Conservation (phyloP, 176 grass and related monocot genomes). For the Eleusine indica region DNA sequence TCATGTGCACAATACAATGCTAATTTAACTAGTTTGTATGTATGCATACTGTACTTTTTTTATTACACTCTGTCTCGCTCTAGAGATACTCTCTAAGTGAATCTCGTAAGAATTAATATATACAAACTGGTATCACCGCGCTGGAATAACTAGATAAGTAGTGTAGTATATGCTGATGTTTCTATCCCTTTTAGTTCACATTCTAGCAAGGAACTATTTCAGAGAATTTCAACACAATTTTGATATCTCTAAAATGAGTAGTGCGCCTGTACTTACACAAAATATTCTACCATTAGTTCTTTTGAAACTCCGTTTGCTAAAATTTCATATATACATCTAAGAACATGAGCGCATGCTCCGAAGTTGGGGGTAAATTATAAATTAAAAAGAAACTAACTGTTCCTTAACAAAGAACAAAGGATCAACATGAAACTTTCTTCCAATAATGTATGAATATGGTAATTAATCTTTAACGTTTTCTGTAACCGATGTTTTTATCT, state of each 20-base stretch:
- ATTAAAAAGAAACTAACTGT: background rate
- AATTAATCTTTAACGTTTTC: background rate
- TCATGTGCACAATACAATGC: background rate
- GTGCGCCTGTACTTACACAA: background rate
- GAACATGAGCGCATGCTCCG: background rate
- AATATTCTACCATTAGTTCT: background rate
- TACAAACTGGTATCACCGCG: background rate
- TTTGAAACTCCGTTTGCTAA: background rate
- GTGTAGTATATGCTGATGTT: background rate
- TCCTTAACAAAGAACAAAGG: conserved; percentile 1
- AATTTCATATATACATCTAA: no score
- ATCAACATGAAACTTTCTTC: conserved; percentile 10
- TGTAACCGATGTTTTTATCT: background rate
- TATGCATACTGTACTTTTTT: background rate
- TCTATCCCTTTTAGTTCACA: background rate
- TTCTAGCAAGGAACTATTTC: background rate
- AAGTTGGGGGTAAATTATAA: background rate
- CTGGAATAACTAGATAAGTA: background rate
- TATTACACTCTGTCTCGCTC: background rate
- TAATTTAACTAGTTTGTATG: background rate
- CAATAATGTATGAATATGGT: background rate
- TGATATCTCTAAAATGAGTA: background rate
- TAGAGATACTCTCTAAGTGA: background rate
- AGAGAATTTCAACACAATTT: background rate
- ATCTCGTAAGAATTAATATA: background rate